Percentiles rank a stretch among this genome's conserved stretches.
These are phyloP conservation scores for Trebouxiophyceae sp. DNA, from an alignment of 163 green algal genomes.

Conservation along the genomic window DNA sequence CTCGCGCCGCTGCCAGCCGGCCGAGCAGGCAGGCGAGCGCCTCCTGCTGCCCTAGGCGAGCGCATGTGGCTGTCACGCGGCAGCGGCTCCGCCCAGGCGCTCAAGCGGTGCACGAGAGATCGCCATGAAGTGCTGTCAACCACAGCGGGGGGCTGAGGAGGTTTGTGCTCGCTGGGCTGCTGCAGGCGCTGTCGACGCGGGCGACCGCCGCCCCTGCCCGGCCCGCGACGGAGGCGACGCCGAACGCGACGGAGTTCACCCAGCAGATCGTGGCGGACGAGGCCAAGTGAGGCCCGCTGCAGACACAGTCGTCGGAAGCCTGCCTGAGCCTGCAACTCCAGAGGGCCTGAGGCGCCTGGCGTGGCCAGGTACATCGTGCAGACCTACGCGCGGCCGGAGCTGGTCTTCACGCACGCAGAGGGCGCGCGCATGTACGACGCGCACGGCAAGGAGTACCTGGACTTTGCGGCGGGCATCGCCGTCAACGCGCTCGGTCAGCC, in stretches of 20 bases:
- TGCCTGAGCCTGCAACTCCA: too few relatives aligned
- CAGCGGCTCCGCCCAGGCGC: too few relatives aligned
- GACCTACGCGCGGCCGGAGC: slow-evolving; percentile 73
- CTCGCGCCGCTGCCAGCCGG: too few relatives aligned
- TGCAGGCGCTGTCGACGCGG: neutral
- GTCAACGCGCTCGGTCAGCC: slow-evolving; percentile 85
- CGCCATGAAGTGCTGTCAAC: too few relatives aligned
- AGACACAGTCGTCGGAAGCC: neutral
- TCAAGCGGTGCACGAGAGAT: too few relatives aligned
- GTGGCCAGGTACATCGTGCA: slow-evolving; percentile 68
- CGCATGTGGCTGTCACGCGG: too few relatives aligned
- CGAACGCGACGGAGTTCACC: slow-evolving; percentile 19
- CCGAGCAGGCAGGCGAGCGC: too few relatives aligned
- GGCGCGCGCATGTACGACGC: slow-evolving; percentile 66
- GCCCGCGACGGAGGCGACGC: neutral
- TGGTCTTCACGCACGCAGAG: slow-evolving; percentile 68
- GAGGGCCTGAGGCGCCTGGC: neutral
- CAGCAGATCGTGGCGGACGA: slow-evolving; percentile 31
- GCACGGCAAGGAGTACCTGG: slow-evolving; percentile 85
- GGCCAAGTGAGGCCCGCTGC: slow-evolving; percentile 25
- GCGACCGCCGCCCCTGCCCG: too few relatives aligned
- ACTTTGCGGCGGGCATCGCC: slow-evolving; percentile 95
- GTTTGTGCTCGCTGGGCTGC: too few relatives aligned
- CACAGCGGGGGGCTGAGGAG: too few relatives aligned
- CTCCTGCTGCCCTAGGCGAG: too few relatives aligned